Base-by-base conservation (phyloP, 2,329 filamentous ascomycete species). In the Zymoseptoria tritici region DNA sequence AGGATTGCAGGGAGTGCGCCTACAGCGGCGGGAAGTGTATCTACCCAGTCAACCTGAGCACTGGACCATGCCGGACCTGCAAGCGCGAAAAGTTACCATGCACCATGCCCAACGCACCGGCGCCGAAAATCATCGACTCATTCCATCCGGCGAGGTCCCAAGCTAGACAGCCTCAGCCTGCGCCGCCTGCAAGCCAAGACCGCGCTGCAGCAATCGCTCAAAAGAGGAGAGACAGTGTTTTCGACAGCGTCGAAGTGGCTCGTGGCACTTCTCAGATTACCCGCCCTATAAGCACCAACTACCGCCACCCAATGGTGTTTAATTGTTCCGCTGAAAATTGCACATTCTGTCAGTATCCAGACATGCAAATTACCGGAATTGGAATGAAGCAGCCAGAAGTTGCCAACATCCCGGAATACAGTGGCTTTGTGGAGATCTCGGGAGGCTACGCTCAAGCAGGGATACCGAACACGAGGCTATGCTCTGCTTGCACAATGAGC, bases 281-380 rank as follows among this genome's bases (percentile, higher is more conserved):
- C 13, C 13, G 16, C 5, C 13, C 57, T 3, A 72, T 77, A 54
- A 63, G 57, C 7, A 79, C 76, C 2, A 71, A 67, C 9, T 72
- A 77, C 61, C 68, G 72, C 16, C 75, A 78, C 54, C 77, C 77
- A 0, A 71, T 79, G 20, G 54, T 57, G 11, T 77, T 79, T 64
- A 70, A 74, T 36, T 65, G 73, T 60, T 62, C 68, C 4, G 63
- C 68, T 11, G 31, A 64, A 5, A 57, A 68, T 0, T 80, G 78
- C 62, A 64, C 76, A 60, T 79, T 76, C 71, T 80, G 77, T 61
- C 57, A 63, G 4, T 67, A 72, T 46, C 68, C 73, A 36, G 59
- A 66, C 1, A 75, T 75, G 49, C 71, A 74, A 2, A 64, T 79
- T 16, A 60, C 74, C 8, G 76, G 77, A 7, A 68, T 76, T 1